Percentiles rank a stretch among this genome's conserved stretches.
These are phyloP conservation scores for Russula virescens DNA, from an alignment of 768 basidiomycete species.

Conservation along the genomic window DNA sequence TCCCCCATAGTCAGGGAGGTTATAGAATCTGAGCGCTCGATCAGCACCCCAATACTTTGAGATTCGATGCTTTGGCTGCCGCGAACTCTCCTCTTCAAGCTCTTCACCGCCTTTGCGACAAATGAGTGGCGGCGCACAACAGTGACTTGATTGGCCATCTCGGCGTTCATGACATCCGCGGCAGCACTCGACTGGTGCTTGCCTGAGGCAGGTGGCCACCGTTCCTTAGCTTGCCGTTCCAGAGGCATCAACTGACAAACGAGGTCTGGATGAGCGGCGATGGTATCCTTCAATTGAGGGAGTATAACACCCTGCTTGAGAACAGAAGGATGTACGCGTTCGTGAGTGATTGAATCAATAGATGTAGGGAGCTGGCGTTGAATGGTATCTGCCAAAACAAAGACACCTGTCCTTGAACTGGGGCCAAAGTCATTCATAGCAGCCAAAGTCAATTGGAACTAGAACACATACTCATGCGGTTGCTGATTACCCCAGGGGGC, in stretches of 20 bases:
- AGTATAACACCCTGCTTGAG: slow-evolving; percentile 11
- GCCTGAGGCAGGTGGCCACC: not conserved
- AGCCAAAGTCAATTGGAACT: not conserved
- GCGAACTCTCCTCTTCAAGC: not conserved
- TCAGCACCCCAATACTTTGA: not conserved
- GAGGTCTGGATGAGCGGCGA: slow-evolving; percentile 12
- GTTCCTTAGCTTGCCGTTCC: slow-evolving; percentile 9
- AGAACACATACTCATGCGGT: slow-evolving; percentile 49
- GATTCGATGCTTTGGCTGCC: not conserved
- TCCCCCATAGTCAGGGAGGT: not conserved
- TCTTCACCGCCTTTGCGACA: not conserved
- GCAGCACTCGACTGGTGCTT: not conserved
- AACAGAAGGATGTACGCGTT: slow-evolving; percentile 18
- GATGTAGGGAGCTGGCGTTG: slow-evolving; percentile 11
- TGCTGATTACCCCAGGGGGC: slow-evolving; percentile 55
- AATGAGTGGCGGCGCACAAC: not conserved
- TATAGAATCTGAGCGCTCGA: not conserved
- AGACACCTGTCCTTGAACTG: slow-evolving; percentile 36
- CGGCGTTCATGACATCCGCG: not conserved
- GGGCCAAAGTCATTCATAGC: not conserved
- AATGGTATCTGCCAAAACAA: slow-evolving; percentile 2
- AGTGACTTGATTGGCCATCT: not conserved
- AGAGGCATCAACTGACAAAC: slow-evolving; percentile 10
- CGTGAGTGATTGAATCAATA: slow-evolving; percentile 10
- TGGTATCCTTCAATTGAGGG: not conserved